Evolutionary conservation across 2,329 filamentous ascomycete genomes (phyloP), one percentile per base, ranked within the genome.

Genomic region (Coleophoma eucalyptorum): DNA sequence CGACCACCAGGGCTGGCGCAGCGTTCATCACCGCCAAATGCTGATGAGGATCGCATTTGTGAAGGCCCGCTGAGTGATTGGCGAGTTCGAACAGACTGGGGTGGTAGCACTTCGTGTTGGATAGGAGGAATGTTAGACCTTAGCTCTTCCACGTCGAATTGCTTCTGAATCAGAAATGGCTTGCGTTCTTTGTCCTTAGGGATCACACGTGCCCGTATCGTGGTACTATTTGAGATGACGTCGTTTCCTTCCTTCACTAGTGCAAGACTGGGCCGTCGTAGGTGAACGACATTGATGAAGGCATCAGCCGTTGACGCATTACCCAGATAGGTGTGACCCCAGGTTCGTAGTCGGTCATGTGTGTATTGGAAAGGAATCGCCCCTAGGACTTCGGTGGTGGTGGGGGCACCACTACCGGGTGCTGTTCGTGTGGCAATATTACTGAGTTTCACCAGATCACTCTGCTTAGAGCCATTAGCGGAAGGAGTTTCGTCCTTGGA

Each of bases 81-180:
- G 12, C 59, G 53, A 45, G 50, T 34, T 52, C 57, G 54, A 34
- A 19, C 54, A 16, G 59, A 60, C 12, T 56, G 51, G 51, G 56
- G 51, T 2, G 58, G 49, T 11, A n/a, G 26, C 18, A 16, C 32
- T 31, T 20, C 38, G 40, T 21, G 34, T n/a, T 13, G 46, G 46
- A 19, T 21, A 2, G 72, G 71, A n/a, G 79, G 55, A 11, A 62
- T 66, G 1, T 73, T 76, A 8, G 71, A 67, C 43, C 73, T 69
- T 10, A 82, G 63, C 53, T 73, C 67, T 21, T 73, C 67, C 13
- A 81, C 63, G 52, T 81, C 70, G 52, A 83, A 78, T 16, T 69
- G 72, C 31, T 78, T 71, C 55, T 73, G 70, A 16, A 84, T 67
- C 1, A 75, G 57, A 55, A 80, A 74, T 1, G 77, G 68, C 44